phyloP scores from a whole-genome alignment of 306 rosid species.

The Adenanthera pavonina region DNA sequence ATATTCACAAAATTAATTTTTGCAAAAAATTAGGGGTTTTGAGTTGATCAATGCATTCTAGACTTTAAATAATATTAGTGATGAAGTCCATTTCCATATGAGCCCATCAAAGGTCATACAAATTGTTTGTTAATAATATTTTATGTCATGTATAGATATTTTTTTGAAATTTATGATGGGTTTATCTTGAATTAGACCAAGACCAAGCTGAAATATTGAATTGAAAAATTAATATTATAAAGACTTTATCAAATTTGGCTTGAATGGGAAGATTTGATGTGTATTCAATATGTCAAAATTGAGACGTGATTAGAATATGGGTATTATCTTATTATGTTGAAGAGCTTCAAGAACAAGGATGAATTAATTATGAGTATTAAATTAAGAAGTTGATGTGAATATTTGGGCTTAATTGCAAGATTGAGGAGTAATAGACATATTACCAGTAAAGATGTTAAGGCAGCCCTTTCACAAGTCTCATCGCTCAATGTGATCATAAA shows the following conservation, averaged over 20 bases:
- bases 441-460: neutral
- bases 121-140: neutral
- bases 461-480: neutral
- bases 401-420: conserved; percentile 2
- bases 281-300: neutral
- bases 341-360: neutral
- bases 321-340: neutral
- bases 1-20: neutral
- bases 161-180: neutral
- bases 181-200: neutral
- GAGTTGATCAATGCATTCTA: neutral
- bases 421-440: neutral
- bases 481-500: neutral
- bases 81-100: neutral
- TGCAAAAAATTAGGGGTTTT: too few relatives aligned
- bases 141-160: neutral
- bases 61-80: neutral
- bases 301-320: neutral
- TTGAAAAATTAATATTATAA: neutral
- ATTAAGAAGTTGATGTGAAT: neutral
- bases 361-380: neutral
- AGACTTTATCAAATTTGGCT: neutral
- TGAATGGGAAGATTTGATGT: neutral
- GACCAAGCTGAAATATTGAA: neutral
- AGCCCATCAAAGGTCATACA: neutral